Evolutionary conservation across 345 rosid species (phyloP).

Genomic region (Bretschneidera sinensis): DNA sequence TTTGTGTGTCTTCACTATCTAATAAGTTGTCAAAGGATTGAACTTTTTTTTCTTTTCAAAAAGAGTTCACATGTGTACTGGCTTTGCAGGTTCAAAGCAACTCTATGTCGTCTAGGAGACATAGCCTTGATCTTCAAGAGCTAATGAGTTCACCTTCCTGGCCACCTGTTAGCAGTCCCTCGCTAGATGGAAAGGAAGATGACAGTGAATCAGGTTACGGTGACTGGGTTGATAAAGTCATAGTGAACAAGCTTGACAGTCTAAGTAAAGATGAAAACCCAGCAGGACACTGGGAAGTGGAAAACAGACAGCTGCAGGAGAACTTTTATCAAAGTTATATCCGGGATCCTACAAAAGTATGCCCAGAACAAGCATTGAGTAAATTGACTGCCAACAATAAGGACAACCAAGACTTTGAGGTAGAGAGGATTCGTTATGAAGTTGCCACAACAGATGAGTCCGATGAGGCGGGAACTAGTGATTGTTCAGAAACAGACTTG

Average conservation of each 20-base stretch:
- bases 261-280: conserved; percentile 35
- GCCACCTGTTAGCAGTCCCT: conserved; percentile 47
- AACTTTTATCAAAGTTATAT: conserved; percentile 18
- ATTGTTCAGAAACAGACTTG: conserved; percentile 70
- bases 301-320: conserved; percentile 34
- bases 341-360: conserved; percentile 32
- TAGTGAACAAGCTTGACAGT: conserved; percentile 49
- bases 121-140: conserved; percentile 68
- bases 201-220: conserved; percentile 53
- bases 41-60: too few relatives aligned
- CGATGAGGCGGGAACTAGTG: conserved; percentile 69
- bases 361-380: conserved; percentile 30
- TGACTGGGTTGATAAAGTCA: conserved; percentile 69
- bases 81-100: conserved; percentile 32
- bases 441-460: conserved; percentile 40
- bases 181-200: conserved; percentile 36
- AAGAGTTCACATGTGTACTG: too few relatives aligned
- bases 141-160: conserved; percentile 53
- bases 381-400: conserved; percentile 29
- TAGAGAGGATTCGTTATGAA: conserved; percentile 34
- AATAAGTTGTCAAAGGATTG: too few relatives aligned
- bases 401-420: conserved; percentile 46
- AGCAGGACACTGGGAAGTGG: conserved; percentile 30
- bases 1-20: too few relatives aligned
- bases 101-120: conserved; percentile 48